Evolutionary conservation across 1,284 basidiomycete genomes (phyloP).

Genomic region (Dichomitus squalens): DNA sequence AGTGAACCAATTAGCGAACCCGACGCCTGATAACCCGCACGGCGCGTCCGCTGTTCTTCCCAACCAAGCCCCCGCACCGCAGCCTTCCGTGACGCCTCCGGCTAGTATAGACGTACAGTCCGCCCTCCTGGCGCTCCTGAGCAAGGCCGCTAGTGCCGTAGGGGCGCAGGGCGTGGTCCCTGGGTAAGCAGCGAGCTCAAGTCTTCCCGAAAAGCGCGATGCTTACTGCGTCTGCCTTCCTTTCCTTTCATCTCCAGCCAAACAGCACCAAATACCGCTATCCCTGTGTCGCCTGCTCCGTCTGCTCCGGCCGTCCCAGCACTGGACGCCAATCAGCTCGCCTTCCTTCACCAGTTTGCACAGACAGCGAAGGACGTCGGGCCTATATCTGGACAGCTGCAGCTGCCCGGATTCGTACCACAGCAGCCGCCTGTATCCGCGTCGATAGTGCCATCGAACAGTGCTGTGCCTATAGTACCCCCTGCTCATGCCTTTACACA

Average conservation of each 20-base stretch:
- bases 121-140: constrained; percentile 66
- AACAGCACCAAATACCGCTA: constrained; percentile 57
- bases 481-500: constrained; percentile 15
- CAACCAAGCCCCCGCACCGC: constrained; percentile 24
- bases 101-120: constrained; percentile 52
- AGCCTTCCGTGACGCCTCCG: constrained; percentile 32
- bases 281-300: constrained; percentile 19
- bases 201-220: neutral
- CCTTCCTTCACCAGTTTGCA: constrained; percentile 72
- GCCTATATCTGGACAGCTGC: constrained; percentile 26
- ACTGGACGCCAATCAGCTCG: constrained; percentile 60
- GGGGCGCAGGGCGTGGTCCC: neutral
- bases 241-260: constrained; percentile 46
- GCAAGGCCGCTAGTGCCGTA: constrained; percentile 52
- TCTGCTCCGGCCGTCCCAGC: constrained; percentile 35
- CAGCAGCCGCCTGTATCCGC: constrained; percentile 27
- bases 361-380: constrained; percentile 44
- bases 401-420: constrained; percentile 25
- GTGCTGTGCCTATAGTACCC: constrained; percentile 36
- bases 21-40: constrained; percentile 7
- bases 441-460: constrained; percentile 35
- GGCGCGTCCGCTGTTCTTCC: constrained; percentile 27
- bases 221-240: no score
- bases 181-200: constrained; percentile 4
- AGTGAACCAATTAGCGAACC: constrained; percentile 38